A percentile compares a stretch with the other conserved stretches of the same genome.
Conservation (phyloP, 2,329 filamentous ascomycete genomes). For the Colletotrichum gloeosporioides region DNA sequence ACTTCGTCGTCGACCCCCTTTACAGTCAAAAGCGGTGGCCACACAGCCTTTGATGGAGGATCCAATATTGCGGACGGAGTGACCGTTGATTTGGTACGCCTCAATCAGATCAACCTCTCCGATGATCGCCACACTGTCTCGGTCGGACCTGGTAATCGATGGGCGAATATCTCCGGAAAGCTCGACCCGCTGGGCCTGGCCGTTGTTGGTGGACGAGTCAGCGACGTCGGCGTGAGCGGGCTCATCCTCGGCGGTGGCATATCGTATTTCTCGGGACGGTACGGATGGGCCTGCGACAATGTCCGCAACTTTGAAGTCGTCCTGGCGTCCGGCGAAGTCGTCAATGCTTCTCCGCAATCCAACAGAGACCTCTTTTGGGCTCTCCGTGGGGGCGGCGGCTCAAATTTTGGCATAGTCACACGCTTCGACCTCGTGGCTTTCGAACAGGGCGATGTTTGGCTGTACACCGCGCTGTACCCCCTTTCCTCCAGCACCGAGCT, state of each 20-base stretch:
- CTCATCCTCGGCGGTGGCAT: conserved; percentile 53
- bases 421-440: conserved; percentile 34
- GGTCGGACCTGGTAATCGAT: conserved; percentile 49
- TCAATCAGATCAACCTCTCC: conserved; percentile 40
- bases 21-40: conserved; percentile 57
- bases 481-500: conserved; percentile 18
- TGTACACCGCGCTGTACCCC: conserved; percentile 23
- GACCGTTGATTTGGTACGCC: conserved; percentile 46
- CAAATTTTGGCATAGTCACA: conserved; percentile 45
- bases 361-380: conserved; percentile 50
- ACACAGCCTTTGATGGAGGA: conserved; percentile 48
- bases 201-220: conserved; percentile 48
- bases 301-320: conserved; percentile 53
- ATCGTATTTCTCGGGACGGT: conserved; percentile 48
- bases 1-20: conserved; percentile 37
- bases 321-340: conserved; percentile 46
- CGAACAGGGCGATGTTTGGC: conserved; percentile 33
- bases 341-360: conserved; percentile 40
- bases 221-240: conserved; percentile 48
- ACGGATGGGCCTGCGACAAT: conserved; percentile 54
- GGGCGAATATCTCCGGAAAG: conserved; percentile 44
- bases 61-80: conserved; percentile 47
- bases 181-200: conserved; percentile 44
- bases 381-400: conserved; percentile 45
- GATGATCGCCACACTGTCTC: conserved; percentile 37